phyloP scores from a whole-genome alignment of 2,329 filamentous ascomycete genomes.

The Trichoderma sp. region DNA sequence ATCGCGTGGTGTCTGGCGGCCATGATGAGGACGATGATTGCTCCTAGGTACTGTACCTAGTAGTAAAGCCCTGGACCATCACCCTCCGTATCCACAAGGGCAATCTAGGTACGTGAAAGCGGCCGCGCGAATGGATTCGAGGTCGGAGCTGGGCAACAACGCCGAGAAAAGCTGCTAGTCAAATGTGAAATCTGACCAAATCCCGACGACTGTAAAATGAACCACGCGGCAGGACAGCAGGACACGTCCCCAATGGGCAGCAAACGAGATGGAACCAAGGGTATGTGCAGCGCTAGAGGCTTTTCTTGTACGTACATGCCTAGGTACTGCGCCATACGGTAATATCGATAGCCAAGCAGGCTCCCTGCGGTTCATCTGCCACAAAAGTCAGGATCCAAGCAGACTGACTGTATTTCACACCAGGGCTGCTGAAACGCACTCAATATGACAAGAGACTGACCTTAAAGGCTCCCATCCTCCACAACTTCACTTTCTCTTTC shows the following conservation, averaged over 20 bases:
- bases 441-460: not conserved
- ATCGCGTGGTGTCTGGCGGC: not conserved
- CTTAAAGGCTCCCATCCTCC: not conserved
- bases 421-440: not conserved
- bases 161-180: not conserved
- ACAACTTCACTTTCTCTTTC: not conserved
- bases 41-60: not conserved
- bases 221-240: not conserved
- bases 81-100: not conserved
- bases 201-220: not conserved
- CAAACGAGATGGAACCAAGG: not conserved
- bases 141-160: slow-evolving; percentile 8
- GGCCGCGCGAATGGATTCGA: slow-evolving; percentile 10
- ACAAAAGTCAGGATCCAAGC: not conserved
- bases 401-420: not conserved
- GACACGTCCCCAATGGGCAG: not conserved
- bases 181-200: slow-evolving; percentile 18
- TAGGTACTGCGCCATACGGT: no score
- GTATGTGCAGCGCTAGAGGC: not conserved
- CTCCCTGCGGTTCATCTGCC: not conserved
- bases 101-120: not conserved
- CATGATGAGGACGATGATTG: not conserved
- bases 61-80: not conserved
- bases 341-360: not conserved
- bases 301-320: no score